Conservation (phyloP, 202 grass and related monocot species). For the Thinopyrum obtusiflorum region DNA sequence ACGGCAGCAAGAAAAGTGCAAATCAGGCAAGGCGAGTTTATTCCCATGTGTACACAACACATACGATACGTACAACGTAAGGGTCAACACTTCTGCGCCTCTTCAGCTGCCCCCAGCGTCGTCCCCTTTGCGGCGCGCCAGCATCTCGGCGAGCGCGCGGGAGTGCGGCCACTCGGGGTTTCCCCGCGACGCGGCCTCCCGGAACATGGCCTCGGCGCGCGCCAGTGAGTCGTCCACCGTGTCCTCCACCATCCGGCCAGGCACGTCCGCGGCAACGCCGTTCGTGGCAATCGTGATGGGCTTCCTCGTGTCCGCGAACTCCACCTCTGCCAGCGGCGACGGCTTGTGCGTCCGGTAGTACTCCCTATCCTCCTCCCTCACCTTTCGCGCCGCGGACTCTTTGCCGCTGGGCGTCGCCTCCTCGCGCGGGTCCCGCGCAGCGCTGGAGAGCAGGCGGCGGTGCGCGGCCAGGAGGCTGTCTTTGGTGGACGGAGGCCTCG, state of each 20-base stretch:
- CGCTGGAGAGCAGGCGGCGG: no score
- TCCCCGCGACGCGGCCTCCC: slow-evolving; percentile 40
- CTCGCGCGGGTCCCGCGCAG: slow-evolving; percentile 7
- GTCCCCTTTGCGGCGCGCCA: no score
- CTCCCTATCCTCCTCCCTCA: slow-evolving; percentile 44
- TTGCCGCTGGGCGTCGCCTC: slow-evolving; percentile 30
- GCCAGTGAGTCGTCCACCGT: slow-evolving; percentile 58
- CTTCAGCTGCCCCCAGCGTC: no score
- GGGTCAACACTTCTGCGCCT: no score
- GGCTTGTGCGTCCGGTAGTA: slow-evolving; percentile 82
- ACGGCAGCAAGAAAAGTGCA: no score
- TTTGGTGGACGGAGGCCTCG: no score
- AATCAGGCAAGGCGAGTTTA: no score
- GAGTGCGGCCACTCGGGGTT: slow-evolving; percentile 75
- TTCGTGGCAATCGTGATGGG: slow-evolving; percentile 47
- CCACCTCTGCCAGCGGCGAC: slow-evolving; percentile 65
- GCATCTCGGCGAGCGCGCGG: slow-evolving; percentile 54
- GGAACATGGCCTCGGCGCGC: slow-evolving; percentile 63
- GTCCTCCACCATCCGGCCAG: slow-evolving; percentile 45
- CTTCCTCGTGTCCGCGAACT: slow-evolving; percentile 77
- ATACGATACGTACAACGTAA: no score
- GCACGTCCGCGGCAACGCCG: slow-evolving; percentile 26
- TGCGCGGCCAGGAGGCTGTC: no score
- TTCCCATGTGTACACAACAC: no score
- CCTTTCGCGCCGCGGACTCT: not conserved